Base-by-base conservation (phyloP, 2,329 filamentous ascomycete genomes). In the Trichocomaceae sp. region DNA sequence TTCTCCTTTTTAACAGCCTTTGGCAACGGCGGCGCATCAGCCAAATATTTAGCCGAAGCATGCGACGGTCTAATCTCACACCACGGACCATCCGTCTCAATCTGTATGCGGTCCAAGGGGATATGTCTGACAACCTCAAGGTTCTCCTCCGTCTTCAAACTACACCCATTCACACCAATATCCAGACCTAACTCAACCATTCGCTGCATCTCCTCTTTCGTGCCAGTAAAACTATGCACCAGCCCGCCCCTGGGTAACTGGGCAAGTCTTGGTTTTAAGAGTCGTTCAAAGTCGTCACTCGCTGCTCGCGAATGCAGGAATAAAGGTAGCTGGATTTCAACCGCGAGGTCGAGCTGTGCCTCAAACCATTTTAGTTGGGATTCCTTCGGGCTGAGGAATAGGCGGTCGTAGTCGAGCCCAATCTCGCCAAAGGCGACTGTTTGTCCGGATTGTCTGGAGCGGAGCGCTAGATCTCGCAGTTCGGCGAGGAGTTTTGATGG, bases 41-140 rank as follows among this genome's bases (percentile, higher is more conserved):
- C 77, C 60, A 87, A 71, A 60, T 86, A 87, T 70, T 86, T 86
- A 63, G 86, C 88, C 2, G 89, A 90, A 29, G 91, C 90, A 72
- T 99, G 92, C 29, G 83, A 89, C 0, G 90, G 86, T 22, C 93
- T 79, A 57, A 99, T 92, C 70, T 99, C 93, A 67, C 93, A 99
- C 88, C 93, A 99, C 2, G 93, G 93, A 2, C 93, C 93, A 68
- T 99, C 93, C 0, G 93, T 99, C 78, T 99, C 93, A 47, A 99
- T 83, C 80, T 97, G 95, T 52, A 99, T 72, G 47, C 85, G 76
- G 54, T 91, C 84, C 10, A 99, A 75, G 10, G 85, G 87, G 39
- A 97, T 83, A 57, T 86, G 82, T 59, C 80, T 83, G 10, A 96
- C 90, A 2, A 96, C 91, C 13, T 82, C 85, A 41, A 95, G 82